Evolutionary conservation across 2,329 filamentous ascomycete species (phyloP).

Genomic region (Hypomyces perniciosus): DNA sequence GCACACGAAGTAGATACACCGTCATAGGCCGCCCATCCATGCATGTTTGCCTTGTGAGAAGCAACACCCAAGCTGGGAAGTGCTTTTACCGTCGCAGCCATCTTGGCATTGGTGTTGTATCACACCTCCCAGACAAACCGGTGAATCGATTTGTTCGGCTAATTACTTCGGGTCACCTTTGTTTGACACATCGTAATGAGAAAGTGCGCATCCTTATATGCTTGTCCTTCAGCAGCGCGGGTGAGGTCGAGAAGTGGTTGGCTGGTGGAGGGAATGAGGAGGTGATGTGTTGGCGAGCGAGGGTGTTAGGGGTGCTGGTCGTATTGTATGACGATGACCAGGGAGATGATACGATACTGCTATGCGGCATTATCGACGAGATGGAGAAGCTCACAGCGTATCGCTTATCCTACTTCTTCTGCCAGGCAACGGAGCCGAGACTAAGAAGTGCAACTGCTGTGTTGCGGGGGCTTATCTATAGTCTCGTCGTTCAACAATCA

Average conservation of each 20-base stretch:
- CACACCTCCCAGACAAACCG: conserved; percentile 1
- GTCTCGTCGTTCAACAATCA: conserved; percentile 30
- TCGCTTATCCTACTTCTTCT: conserved; percentile 14
- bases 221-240: conserved; percentile 5
- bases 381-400: background rate
- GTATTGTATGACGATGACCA: too few relatives aligned
- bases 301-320: conserved; percentile 2
- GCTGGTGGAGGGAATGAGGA: conserved; percentile 15
- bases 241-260: conserved; percentile 12
- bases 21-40: conserved; percentile 13
- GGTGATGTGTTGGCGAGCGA: conserved; percentile 17
- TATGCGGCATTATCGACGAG: conserved; percentile 29
- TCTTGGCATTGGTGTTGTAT: conserved; percentile 13
- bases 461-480: conserved; percentile 37
- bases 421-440: conserved; percentile 18
- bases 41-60: conserved; percentile 13
- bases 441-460: conserved; percentile 36
- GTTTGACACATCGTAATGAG: conserved; percentile 14
- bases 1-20: conserved; percentile 1
- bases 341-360: conserved; percentile 30
- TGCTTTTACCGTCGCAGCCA: conserved; percentile 15
- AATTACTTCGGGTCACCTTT: conserved; percentile 11
- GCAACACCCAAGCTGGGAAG: conserved; percentile 18
- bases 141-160: conserved; percentile 15
- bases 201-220: conserved; percentile 9